These are phyloP conservation scores for Rhodotorula toruloides DNA, from an alignment of 768 basidiomycete species.

Conservation along the genomic window DNA sequence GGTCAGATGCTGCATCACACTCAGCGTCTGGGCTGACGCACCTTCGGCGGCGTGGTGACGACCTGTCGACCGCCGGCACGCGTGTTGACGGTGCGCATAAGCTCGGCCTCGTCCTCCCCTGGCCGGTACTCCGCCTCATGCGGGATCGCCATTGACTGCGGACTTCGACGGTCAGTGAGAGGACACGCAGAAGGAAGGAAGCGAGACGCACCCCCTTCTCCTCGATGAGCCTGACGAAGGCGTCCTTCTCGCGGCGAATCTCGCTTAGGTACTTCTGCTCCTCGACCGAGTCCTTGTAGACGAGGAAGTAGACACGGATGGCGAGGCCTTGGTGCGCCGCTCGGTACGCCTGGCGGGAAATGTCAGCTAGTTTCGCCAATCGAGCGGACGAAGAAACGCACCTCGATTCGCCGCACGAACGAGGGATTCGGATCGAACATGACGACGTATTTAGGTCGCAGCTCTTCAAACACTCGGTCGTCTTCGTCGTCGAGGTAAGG, in stretches of 20 bases:
- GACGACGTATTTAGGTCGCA: constrained; percentile 84
- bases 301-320: constrained; percentile 88
- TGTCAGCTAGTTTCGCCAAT: neutral
- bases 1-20: neutral
- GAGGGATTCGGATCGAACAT: constrained; percentile 94
- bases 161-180: neutral
- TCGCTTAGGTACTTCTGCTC: constrained; percentile 91
- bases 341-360: constrained; percentile 66
- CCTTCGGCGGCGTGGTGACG: constrained; percentile 57
- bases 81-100: constrained; percentile 71
- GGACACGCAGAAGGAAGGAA: neutral
- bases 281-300: constrained; percentile 87
- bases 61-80: constrained; percentile 74
- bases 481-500: constrained; percentile 89
- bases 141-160: constrained; percentile 81
- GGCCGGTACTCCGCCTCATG: constrained; percentile 52
- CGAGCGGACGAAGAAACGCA: constrained; percentile 45
- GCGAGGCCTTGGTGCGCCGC: constrained; percentile 73
- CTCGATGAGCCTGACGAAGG: constrained; percentile 85
- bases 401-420: constrained; percentile 87
- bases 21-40: constrained; percentile 28
- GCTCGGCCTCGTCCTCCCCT: constrained; percentile 49
- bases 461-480: constrained; percentile 76
- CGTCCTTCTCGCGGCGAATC: constrained; percentile 83
- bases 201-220: constrained; percentile 70